These are phyloP conservation scores for Akebia trifoliata DNA, from an alignment of 164 flowering plant genomes.

Conservation along the genomic window DNA sequence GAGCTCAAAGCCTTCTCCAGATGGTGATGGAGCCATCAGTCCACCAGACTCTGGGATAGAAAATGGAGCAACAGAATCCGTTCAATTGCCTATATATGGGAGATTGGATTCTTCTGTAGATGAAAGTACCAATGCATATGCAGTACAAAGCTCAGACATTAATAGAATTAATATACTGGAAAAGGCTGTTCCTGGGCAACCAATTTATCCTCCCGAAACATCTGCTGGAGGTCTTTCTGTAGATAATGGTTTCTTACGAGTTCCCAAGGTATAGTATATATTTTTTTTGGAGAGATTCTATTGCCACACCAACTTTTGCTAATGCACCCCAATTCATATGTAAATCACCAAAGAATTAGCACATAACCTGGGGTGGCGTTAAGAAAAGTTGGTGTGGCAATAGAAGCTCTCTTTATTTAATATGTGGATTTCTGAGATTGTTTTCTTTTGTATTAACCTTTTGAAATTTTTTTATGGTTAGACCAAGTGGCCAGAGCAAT, in stretches of 20 bases:
- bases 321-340: too few species aligned
- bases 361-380: too few species aligned
- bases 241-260: conserved; percentile 50
- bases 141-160: conserved; percentile 75
- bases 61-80: conserved; percentile 69
- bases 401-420: conserved; percentile 23
- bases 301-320: too few species aligned
- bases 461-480: conserved; percentile 20
- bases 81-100: conserved; percentile 52
- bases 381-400: too few species aligned
- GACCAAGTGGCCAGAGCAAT: conserved; percentile 88
- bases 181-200: conserved; percentile 51
- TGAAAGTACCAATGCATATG: conserved; percentile 39
- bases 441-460: conserved; percentile 5
- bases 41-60: conserved; percentile 57
- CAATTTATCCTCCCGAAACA: conserved; percentile 68
- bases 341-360: too few species aligned
- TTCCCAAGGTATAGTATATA: conserved; percentile 56
- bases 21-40: conserved; percentile 39
- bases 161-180: conserved; percentile 24
- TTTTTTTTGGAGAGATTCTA: too few species aligned
- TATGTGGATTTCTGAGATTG: conserved; percentile 39
- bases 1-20: conserved; percentile 46
- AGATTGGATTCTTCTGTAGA: conserved; percentile 28
- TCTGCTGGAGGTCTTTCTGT: conserved; percentile 46